Evolutionary conservation across 495 filamentous ascomycete genomes (phyloP).

Genomic region (Lophiotrema nucula): DNA sequence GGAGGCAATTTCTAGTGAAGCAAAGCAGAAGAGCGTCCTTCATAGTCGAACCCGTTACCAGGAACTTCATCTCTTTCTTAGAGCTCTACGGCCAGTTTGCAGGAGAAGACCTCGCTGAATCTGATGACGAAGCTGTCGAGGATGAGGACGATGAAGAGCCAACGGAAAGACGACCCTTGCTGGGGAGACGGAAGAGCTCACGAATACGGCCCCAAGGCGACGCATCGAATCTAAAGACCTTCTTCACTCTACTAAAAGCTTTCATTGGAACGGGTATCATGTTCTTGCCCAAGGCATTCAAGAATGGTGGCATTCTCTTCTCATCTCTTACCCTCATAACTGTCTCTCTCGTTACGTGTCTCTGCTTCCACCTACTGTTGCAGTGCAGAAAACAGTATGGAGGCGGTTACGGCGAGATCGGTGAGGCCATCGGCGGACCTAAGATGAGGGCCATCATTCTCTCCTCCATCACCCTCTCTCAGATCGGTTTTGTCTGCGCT

Average conservation of each 20-base stretch:
- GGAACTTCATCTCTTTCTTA: conserved; percentile 67
- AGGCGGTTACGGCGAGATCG: conserved; percentile 63
- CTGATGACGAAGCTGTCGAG: conserved; percentile 51
- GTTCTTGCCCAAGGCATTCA: conserved; percentile 67
- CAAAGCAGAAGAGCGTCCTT: conserved; percentile 42
- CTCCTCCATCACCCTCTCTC: conserved; percentile 60
- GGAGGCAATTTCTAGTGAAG: conserved; percentile 48
- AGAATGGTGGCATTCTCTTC: conserved; percentile 66
- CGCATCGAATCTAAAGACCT: conserved; percentile 60
- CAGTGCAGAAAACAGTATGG: conserved; percentile 53
- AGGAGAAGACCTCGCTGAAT: conserved; percentile 60
- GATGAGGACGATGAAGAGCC: conserved; percentile 47
- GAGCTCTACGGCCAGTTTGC: conserved; percentile 70
- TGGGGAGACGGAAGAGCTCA: conserved; percentile 50
- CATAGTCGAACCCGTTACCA: conserved; percentile 52
- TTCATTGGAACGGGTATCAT: conserved; percentile 68
- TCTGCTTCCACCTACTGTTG: conserved; percentile 65
- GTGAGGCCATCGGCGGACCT: conserved; percentile 52
- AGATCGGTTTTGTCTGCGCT: conserved; percentile 66
- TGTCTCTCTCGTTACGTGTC: conserved; percentile 54
- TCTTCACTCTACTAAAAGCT: conserved; percentile 66
- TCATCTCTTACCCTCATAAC: conserved; percentile 58
- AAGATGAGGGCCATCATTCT: conserved; percentile 55
- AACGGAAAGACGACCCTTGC: conserved; percentile 49
- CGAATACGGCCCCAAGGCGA: conserved; percentile 49